Conservation (phyloP, 1,284 basidiomycete genomes). For the Blastosporella zonata region DNA sequence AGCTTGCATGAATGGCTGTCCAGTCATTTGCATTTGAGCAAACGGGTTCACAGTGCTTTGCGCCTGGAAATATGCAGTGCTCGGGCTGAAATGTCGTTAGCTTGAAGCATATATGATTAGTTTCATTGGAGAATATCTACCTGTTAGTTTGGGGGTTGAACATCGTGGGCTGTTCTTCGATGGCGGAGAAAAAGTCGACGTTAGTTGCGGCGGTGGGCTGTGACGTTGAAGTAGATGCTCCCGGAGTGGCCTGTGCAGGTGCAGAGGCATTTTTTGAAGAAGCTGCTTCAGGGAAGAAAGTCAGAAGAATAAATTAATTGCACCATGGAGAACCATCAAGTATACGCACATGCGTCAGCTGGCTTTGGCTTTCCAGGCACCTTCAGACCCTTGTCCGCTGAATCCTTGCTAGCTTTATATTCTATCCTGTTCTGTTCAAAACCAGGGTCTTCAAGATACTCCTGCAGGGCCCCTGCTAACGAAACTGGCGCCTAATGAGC, state of each 20-base stretch:
- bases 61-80: slow-evolving; percentile 56
- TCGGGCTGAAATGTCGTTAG: slow-evolving; percentile 38
- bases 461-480: slow-evolving; percentile 89
- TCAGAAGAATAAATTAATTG: neutral
- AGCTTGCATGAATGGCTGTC: slow-evolving; percentile 41
- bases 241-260: slow-evolving; percentile 1
- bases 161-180: slow-evolving; percentile 82
- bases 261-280: slow-evolving; percentile 6
- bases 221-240: slow-evolving; percentile 22
- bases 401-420: slow-evolving; percentile 85
- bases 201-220: slow-evolving; percentile 18
- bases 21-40: slow-evolving; percentile 53
- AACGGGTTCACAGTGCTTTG: slow-evolving; percentile 79
- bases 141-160: slow-evolving; percentile 63
- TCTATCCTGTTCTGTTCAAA: slow-evolving; percentile 94
- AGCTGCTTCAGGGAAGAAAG: slow-evolving; percentile 5
- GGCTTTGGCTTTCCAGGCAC: slow-evolving; percentile 21
- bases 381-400: slow-evolving; percentile 48
- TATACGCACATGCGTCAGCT: slow-evolving; percentile 19
- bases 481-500: slow-evolving; percentile 83
- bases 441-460: slow-evolving; percentile 94
- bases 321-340: slow-evolving; percentile 2
- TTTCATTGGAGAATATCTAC: slow-evolving; percentile 30
- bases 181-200: slow-evolving; percentile 91
- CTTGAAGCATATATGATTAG: too few relatives aligned